phyloP scores from a whole-genome alignment of 345 rosid genomes.

The Rhodamnia argentea region DNA sequence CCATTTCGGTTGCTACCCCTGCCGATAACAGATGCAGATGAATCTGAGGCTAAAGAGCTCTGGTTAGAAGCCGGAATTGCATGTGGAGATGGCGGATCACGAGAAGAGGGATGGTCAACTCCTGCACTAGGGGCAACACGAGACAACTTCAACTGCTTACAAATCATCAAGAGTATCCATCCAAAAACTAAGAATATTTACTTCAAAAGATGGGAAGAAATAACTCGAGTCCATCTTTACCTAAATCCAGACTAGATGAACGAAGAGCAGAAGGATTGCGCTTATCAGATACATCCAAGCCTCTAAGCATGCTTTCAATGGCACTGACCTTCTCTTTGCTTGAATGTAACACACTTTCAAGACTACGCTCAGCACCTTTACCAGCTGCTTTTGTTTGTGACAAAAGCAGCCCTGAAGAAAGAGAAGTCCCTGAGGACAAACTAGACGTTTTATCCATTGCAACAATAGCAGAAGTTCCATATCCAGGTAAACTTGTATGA shows the following conservation, averaged over 20 bases:
- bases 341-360: constrained; percentile 91
- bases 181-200: background rate
- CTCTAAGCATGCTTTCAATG: constrained; percentile 97
- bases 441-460: constrained; percentile 92
- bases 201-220: background rate
- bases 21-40: constrained; percentile 30
- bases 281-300: constrained; percentile 79
- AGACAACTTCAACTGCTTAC: constrained; percentile 51
- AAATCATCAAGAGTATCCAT: constrained; percentile 1
- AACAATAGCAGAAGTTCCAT: constrained; percentile 96
- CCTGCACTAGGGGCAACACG: constrained; percentile 87
- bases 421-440: constrained; percentile 56
- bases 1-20: constrained; percentile 72
- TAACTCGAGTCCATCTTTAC: constrained; percentile 21
- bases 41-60: constrained; percentile 38
- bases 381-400: constrained; percentile 61
- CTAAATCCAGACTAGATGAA: constrained; percentile 98
- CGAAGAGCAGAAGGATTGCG: constrained; percentile 19
- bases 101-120: constrained; percentile 99
- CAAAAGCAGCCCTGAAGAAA: constrained; percentile 69
- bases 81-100: constrained; percentile 87
- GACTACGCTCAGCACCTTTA: constrained; percentile 82
- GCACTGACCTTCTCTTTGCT: constrained; percentile 99
- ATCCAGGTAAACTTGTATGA: constrained; percentile 59
- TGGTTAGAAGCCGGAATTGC: constrained; percentile 60